These are phyloP conservation scores for Rhododendron ovatum DNA, from an alignment of 148 eudicot genomes.

Conservation along the genomic window DNA sequence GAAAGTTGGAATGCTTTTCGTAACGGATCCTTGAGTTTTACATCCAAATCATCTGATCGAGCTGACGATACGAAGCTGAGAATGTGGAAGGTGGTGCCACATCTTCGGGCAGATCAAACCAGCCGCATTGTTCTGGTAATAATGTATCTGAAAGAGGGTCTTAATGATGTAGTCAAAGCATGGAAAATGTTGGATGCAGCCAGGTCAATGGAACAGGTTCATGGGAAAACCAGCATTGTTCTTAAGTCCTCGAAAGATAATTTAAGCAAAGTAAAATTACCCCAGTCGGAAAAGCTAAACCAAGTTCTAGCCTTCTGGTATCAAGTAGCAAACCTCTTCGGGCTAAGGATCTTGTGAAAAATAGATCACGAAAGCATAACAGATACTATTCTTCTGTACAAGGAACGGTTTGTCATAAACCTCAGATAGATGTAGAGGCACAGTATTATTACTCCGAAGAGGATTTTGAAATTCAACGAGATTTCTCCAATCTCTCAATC, in stretches of 20 bases:
- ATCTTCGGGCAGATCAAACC: slow-evolving; percentile 10
- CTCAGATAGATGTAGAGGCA: slow-evolving; percentile 20
- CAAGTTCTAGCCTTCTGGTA: slow-evolving; percentile 13
- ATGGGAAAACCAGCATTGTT: slow-evolving; percentile 14
- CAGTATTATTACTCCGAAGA: background rate
- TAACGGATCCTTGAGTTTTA: slow-evolving; percentile 58
- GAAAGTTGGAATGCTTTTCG: slow-evolving; percentile 68
- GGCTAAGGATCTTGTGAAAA: slow-evolving; percentile 13
- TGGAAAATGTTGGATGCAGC: slow-evolving; percentile 80
- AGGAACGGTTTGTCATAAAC: slow-evolving; percentile 5
- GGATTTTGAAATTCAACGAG: slow-evolving; percentile 8
- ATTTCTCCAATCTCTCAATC: background rate
- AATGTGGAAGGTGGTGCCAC: background rate
- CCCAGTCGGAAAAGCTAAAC: slow-evolving; percentile 15
- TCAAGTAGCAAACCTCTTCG: slow-evolving; percentile 16
- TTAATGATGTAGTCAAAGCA: slow-evolving; percentile 57
- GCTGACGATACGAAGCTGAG: slow-evolving; percentile 15
- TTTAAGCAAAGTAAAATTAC: slow-evolving; percentile 15
- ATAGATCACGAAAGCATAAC: slow-evolving; percentile 10
- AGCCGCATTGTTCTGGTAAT: slow-evolving; percentile 15
- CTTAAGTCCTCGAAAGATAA: slow-evolving; percentile 21
- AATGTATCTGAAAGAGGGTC: slow-evolving; percentile 11
- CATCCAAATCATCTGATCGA: slow-evolving; percentile 20
- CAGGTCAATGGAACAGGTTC: slow-evolving; percentile 34
- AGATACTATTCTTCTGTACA: slow-evolving; percentile 3